These are phyloP conservation scores for Boletales sp. DNA, from an alignment of 768 basidiomycete species.

Conservation along the genomic window DNA sequence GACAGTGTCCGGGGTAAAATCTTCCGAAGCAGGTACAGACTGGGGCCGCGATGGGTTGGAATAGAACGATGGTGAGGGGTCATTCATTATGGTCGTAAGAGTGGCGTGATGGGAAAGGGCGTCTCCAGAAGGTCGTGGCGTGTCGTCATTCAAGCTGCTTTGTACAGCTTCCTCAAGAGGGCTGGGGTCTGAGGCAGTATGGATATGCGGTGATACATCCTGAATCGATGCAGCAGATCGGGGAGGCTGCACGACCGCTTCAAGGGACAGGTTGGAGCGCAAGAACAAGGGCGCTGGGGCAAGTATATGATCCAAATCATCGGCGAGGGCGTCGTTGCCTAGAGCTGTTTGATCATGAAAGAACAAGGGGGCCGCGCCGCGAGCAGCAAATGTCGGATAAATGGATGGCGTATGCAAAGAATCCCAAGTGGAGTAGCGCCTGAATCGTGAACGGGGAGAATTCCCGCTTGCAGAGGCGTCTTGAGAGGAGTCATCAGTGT, in stretches of 20 bases:
- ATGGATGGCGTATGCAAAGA: conserved; percentile 4
- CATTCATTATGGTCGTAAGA: conserved; percentile 2
- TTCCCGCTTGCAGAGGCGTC: conserved; percentile 24
- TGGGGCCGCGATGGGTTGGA: background rate
- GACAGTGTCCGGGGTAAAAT: background rate
- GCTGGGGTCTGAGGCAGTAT: background rate
- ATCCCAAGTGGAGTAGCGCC: conserved; percentile 25
- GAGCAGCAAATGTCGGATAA: conserved; percentile 10
- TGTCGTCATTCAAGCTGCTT: conserved; percentile 10
- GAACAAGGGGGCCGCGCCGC: conserved; percentile 7
- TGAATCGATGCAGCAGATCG: conserved; percentile 1
- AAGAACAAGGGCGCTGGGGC: conserved; percentile 15
- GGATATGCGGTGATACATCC: conserved; percentile 6
- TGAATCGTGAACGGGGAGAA: conserved; percentile 16
- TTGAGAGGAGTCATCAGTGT: conserved; percentile 31
- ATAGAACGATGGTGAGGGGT: background rate
- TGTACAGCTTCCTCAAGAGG: conserved; percentile 6
- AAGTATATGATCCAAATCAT: conserved; percentile 5
- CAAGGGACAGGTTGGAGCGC: conserved; percentile 8
- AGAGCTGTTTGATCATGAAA: conserved; percentile 9
- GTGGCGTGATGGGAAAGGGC: conserved; percentile 8
- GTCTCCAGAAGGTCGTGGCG: conserved; percentile 11
- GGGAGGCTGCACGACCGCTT: conserved; percentile 7
- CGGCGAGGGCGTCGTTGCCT: background rate
- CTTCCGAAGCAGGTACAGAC: background rate